These are phyloP conservation scores for Tothia fuscella DNA, from an alignment of 2,329 filamentous ascomycete genomes.

Conservation along the genomic window DNA sequence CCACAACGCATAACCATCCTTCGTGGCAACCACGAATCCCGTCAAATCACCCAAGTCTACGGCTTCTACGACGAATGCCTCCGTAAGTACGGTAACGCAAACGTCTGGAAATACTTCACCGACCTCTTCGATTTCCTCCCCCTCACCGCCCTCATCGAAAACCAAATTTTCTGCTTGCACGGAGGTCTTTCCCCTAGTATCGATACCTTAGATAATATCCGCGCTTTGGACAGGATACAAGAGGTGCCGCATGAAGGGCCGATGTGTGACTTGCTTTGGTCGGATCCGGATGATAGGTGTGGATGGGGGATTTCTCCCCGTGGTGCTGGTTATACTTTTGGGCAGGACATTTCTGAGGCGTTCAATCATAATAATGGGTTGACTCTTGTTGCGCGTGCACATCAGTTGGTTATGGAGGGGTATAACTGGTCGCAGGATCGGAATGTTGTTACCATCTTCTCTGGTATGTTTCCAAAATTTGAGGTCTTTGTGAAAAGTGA, in stretches of 20 bases:
- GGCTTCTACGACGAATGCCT: constrained; percentile 70
- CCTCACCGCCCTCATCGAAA: constrained; percentile 61
- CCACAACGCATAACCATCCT: constrained; percentile 96
- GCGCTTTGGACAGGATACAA: constrained; percentile 38
- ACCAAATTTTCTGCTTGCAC: constrained; percentile 62
- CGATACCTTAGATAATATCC: constrained; percentile 60
- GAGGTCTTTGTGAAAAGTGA: constrained; percentile 32
- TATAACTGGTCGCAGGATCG: constrained; percentile 99
- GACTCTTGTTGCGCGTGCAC: constrained; percentile 87
- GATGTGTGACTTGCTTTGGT: constrained; percentile 68
- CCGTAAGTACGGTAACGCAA: constrained; percentile 66
- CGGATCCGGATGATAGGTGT: constrained; percentile 88
- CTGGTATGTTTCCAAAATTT: too few relatives aligned
- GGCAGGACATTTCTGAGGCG: constrained; percentile 93
- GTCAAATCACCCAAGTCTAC: constrained; percentile 68
- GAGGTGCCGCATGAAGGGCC: constrained; percentile 68
- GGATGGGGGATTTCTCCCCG: constrained; percentile 93
- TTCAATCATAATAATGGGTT: constrained; percentile 99
- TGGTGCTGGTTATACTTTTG: constrained; percentile 90
- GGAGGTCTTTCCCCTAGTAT: constrained; percentile 63
- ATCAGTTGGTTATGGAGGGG: constrained; percentile 98
- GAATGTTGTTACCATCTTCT: constrained; percentile 98
- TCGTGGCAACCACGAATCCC: constrained; percentile 76
- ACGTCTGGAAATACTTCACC: constrained; percentile 68
- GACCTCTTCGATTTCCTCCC: constrained; percentile 70